Evolutionary conservation across 805 yeast species (phyloP), one percentile per base, ranked within the genome.

Genomic region (Metschnikowia koreensis): DNA sequence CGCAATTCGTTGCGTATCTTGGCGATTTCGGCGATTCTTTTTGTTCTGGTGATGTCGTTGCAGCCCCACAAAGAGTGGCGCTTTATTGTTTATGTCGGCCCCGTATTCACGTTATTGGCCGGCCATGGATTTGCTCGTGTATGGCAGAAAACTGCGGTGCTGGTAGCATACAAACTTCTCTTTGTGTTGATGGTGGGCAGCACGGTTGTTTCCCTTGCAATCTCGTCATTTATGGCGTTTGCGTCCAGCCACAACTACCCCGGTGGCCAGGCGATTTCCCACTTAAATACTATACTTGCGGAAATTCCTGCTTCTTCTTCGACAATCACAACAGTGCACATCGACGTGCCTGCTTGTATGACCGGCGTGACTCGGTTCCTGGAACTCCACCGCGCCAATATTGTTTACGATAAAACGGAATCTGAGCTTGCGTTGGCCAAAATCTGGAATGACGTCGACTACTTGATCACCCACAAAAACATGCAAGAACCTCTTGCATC

Each of bases 41-140:
- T 74, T 62, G 75, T 91, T n/a, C 54, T 72, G 1, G 60, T 82
- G 6, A 77, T 91, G 79, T 90, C 97, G 0, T 66, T 85, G 47
- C 94, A 88, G 66, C 91, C 94, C 2, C 97, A 93, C 61, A 93
- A 93, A 65, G 98, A 93, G 72, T 89, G 96, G 96, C 80, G 97
- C 60, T 93, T 93, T 62, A 82, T 93, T 39, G 73, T 86, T 15
- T 93, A 92, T 66, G 72, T 83, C 0, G 70, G 87, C 4, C 97
- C 97, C 0, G 74, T 85, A 0, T 66, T 89, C 52, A 81, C 86
- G 0, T 60, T 86, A 16, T 63, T 80, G 33, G 91, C 87, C 6
- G 84, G 94, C 1, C 72, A 79, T 42, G 89, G 88, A 7, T 77
- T 85, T 13, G 66, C 79, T 1, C 55, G 53, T 40, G 58, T 70